Conservation (phyloP, 805 yeast genomes). For the Saccharomycopsis schoenii region DNA sequence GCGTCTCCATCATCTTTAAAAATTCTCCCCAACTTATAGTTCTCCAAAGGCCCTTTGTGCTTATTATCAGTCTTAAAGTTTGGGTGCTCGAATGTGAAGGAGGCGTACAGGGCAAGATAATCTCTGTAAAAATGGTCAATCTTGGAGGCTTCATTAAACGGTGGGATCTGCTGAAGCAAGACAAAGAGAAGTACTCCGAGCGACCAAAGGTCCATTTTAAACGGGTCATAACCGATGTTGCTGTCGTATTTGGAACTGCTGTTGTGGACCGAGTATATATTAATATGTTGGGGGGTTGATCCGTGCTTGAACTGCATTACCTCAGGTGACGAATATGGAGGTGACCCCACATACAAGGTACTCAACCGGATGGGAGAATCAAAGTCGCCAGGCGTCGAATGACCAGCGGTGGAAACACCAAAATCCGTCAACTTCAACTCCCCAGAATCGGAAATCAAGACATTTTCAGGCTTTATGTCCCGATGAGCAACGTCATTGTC, state of each 20-base stretch:
- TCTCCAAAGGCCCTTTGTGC: slow-evolving; percentile 59
- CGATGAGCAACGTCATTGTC: slow-evolving; percentile 75
- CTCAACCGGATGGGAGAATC: slow-evolving; percentile 29
- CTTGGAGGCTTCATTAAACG: slow-evolving; percentile 42
- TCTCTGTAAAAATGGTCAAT: slow-evolving; percentile 47
- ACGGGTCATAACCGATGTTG: slow-evolving; percentile 44
- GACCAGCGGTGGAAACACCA: slow-evolving; percentile 80
- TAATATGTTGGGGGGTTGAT: not conserved
- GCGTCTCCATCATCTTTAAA: slow-evolving; percentile 46
- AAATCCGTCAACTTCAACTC: slow-evolving; percentile 84
- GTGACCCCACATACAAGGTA: slow-evolving; percentile 58
- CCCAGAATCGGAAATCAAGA: slow-evolving; percentile 51
- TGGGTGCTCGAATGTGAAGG: slow-evolving; percentile 32
- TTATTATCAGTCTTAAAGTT: slow-evolving; percentile 38
- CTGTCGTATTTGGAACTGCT: slow-evolving; percentile 28
- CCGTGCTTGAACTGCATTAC: slow-evolving; percentile 33
- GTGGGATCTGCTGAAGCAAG: slow-evolving; percentile 46
- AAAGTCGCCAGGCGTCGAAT: slow-evolving; percentile 41
- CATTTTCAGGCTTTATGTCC: slow-evolving; percentile 90
- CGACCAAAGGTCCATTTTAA: slow-evolving; percentile 64
- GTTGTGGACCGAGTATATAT: not conserved
- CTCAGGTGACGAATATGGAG: slow-evolving; percentile 77
- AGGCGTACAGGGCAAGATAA: slow-evolving; percentile 39
- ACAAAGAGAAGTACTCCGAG: slow-evolving; percentile 61
- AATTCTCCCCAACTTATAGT: slow-evolving; percentile 58